Percentiles rank a stretch among this genome's conserved stretches.
These are phyloP conservation scores for Xylaria sp. DNA, from an alignment of 2,329 filamentous ascomycete species.

Conservation along the genomic window DNA sequence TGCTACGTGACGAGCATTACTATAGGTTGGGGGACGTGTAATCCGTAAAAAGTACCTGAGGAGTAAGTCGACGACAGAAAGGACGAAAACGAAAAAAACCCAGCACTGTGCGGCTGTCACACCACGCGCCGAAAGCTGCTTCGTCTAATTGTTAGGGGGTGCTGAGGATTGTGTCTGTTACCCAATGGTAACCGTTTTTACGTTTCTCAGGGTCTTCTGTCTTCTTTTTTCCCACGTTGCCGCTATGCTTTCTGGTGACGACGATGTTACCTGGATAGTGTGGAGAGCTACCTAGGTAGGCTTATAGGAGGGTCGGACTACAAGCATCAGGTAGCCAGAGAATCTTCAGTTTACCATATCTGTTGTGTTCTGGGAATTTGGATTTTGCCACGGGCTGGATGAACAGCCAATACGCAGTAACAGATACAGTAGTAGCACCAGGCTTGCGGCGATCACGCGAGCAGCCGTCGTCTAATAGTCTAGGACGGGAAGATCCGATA, in stretches of 20 bases:
- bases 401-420: slow-evolving; percentile 21
- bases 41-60: slow-evolving; percentile 19
- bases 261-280: not conserved
- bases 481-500: slow-evolving; percentile 35
- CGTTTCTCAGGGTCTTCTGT: not conserved
- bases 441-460: slow-evolving; percentile 36
- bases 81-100: not conserved
- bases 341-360: slow-evolving; percentile 3
- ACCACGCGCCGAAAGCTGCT: slow-evolving; percentile 9
- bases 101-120: slow-evolving; percentile 36
- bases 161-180: slow-evolving; percentile 20
- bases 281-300: not conserved
- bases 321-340: not conserved
- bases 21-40: slow-evolving; percentile 23
- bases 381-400: slow-evolving; percentile 25
- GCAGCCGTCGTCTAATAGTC: slow-evolving; percentile 27
- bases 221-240: not conserved
- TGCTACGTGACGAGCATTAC: slow-evolving; percentile 28
- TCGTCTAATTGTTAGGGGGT: not conserved
- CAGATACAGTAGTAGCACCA: slow-evolving; percentile 13
- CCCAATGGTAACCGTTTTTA: slow-evolving; percentile 18
- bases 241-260: not conserved
- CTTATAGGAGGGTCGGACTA: not conserved
- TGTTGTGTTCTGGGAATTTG: slow-evolving; percentile 9
- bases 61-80: slow-evolving; percentile 3